Base-by-base conservation (phyloP, 2,329 filamentous ascomycete genomes). In the Fusarium bulbicola region DNA sequence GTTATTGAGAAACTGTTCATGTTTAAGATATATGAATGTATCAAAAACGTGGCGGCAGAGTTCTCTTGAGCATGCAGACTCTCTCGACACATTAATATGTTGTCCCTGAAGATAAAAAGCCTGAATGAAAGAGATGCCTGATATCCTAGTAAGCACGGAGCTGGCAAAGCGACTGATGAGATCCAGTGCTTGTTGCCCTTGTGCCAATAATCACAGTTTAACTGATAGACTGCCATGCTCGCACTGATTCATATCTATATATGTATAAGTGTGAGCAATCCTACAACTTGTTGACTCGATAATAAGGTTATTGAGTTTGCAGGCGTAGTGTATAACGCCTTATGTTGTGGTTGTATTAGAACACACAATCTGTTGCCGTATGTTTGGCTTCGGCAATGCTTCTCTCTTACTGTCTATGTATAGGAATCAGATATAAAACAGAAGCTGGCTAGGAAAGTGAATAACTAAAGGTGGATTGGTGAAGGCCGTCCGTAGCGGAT, bases 21-120 rank as follows among this genome's bases (percentile, higher is more conserved):
- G 24, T 13, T n/a, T 1, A 4, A 4, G 9, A 1, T 12, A 13
- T 37, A 63, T 21, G 0, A 1, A 2, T 10, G 12, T n/a, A 12
- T 12, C 8, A 13, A 10, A 10, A 3, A 1, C 4, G 16, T 24
- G n/a, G 16, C 21, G 30, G 15, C 21, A 50, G 18, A 24, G 28
- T 30, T 34, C n/a, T 24, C 30, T 18, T 20, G 16, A 32, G 30
- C 30, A 34, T 34, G 21, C n/a, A 32, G 30, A 32, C 14, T 34
- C 13, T 18, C 12, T 34, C 14, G n/a, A 24, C 30, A 32, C 34
- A 50, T 11, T 7, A 24, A 34, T 24, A 14, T 50, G 30, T 34
- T 24, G 16, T 50, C 13, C 21, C n/a, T 24, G 15, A 34, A 50
- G 47, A 34, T 24, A 34, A 34, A 34, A n/a, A 10, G 30, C 12